Conservation (phyloP, 2,329 filamentous ascomycete genomes). For the Clonostachys rhizophaga region DNA sequence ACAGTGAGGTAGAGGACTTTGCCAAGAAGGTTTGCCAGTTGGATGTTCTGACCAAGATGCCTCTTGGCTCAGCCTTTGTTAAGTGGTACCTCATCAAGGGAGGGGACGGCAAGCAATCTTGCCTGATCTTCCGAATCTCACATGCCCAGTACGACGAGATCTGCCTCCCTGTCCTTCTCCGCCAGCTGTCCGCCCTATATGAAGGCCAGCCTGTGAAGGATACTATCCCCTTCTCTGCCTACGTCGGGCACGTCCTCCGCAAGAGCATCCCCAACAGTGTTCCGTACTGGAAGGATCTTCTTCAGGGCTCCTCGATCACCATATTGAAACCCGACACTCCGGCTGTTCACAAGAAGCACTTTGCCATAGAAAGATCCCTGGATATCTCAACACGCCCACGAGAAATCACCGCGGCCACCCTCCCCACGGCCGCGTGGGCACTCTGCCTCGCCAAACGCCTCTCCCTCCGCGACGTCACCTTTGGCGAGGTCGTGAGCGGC, state of each 20-base stretch:
- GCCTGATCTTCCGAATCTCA: constrained; percentile 57
- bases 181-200: constrained; percentile 50
- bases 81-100: constrained; percentile 50
- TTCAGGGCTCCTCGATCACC: constrained; percentile 48
- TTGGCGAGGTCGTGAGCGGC: constrained; percentile 63
- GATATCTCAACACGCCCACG: constrained; percentile 40
- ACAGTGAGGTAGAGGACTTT: constrained; percentile 41
- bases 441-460: constrained; percentile 54
- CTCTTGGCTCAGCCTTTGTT: constrained; percentile 54
- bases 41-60: constrained; percentile 51
- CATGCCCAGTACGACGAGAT: constrained; percentile 69
- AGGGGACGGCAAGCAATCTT: constrained; percentile 19
- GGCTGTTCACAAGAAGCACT: constrained; percentile 27
- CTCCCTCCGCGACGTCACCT: constrained; percentile 50
- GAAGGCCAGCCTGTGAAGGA: constrained; percentile 15
- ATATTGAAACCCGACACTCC: constrained; percentile 30
- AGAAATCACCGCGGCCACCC: constrained; percentile 57
- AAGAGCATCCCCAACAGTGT: constrained; percentile 41
- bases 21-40: constrained; percentile 46
- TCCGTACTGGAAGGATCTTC: constrained; percentile 56
- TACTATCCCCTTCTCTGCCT: constrained; percentile 37
- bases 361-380: constrained; percentile 33
- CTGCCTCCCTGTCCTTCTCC: constrained; percentile 57
- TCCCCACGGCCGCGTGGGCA: constrained; percentile 66
- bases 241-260: constrained; percentile 34